Evolutionary conservation across 352 stramenopile genomes (phyloP), one percentile per base, ranked within the genome.

Genomic region (Globisporangium carolinianum): DNA sequence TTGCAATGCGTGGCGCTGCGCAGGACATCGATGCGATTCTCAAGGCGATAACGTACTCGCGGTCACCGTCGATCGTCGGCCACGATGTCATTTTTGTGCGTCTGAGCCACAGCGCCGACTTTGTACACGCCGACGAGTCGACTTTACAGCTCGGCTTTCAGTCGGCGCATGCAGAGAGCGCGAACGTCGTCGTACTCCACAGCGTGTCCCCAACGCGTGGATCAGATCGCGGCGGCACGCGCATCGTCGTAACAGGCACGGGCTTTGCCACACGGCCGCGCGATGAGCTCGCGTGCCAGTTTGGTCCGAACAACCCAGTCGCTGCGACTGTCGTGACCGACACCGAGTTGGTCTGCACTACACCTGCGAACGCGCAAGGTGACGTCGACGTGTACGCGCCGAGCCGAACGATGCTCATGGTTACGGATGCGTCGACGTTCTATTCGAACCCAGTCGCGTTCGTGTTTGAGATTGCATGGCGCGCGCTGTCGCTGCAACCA

Each of bases 391-490:
- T 47, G 15, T 62, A 66, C 35, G 62, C 64, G 46, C 66, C 67
- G 8, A 62, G 46, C 0, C 48, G 55, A 47, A 78, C 64, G 0
- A 86, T 76, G 52, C n/a, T 84, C 53, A 79, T 83, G 64, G 62
- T 91, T 15, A 89, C 75, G 0, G 73, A 89, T 47, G 67, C 64
- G 3, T 49, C 70, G 37, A 68, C 63, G 1, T 81, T 81, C 51
- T 89, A 67, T 51, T 86, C 81, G 0, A 91, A 91, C 60, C 75
- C 73, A 8, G 38, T 88, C 24, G 49, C 56, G 14, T 91, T 73
- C 37, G 42, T 58, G 0, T 91, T 88, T 51, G 72, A 87, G 37
- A 47, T 49, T 10, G 57, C 24, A 0, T 91, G 76, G 75, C 55
- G 35, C 6, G 32, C 83, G 4, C 55, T 24, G 0, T 59, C 63